These are phyloP conservation scores for Leccinum ochraceum DNA, from an alignment of 768 basidiomycete species.

Conservation along the genomic window DNA sequence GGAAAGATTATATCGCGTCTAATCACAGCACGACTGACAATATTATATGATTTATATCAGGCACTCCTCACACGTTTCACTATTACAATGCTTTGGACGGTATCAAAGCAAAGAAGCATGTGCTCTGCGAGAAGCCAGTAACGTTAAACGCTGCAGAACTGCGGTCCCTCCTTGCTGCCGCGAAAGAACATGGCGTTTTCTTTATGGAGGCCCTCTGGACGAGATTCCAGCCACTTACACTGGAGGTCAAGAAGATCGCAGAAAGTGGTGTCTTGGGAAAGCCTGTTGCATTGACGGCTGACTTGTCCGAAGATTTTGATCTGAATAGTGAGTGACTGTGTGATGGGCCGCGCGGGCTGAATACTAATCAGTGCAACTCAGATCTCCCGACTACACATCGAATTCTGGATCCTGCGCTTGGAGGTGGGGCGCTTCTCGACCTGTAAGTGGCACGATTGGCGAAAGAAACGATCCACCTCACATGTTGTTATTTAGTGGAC, in stretches of 20 bases:
- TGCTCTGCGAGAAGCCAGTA: conserved; percentile 88
- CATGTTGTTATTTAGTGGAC: conserved; percentile 51
- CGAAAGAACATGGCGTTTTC: conserved; percentile 78
- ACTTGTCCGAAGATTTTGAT: conserved; percentile 71
- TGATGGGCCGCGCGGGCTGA: not conserved
- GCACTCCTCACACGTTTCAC: conserved; percentile 85
- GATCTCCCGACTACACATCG: conserved; percentile 70
- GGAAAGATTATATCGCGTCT: not conserved
- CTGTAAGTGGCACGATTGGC: conserved; percentile 50
- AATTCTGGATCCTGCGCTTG: conserved; percentile 76
- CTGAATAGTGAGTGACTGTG: conserved; percentile 50
- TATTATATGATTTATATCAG: conserved; percentile 44
- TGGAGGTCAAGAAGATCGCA: conserved; percentile 63
- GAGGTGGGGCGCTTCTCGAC: conserved; percentile 83
- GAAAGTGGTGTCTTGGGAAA: conserved; percentile 65
- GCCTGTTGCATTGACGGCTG: conserved; percentile 69
- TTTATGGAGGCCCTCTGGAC: conserved; percentile 95
- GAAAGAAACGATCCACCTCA: not conserved
- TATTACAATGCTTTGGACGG: conserved; percentile 76
- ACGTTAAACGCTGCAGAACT: conserved; percentile 78
- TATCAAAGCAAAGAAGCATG: conserved; percentile 78
- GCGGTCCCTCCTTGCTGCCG: conserved; percentile 67
- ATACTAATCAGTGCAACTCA: conserved; percentile 25
- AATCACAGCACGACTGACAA: conserved; percentile 1
- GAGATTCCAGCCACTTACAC: conserved; percentile 69